phyloP scores from a whole-genome alignment of 257 asterid genomes.

The Agastache rugosa region DNA sequence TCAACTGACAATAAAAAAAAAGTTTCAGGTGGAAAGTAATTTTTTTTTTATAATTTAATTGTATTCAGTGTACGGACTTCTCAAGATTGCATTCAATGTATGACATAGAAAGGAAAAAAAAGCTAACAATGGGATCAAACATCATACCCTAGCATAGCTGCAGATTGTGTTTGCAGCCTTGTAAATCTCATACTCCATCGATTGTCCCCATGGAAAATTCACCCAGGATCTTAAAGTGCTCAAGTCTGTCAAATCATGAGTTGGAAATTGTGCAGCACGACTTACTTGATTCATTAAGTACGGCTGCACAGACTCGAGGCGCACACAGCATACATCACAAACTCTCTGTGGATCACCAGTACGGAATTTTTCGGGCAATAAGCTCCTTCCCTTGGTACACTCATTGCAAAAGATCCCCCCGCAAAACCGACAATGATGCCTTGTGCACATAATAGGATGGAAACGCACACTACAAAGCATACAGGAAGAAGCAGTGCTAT shows the following conservation, averaged over 20 bases:
- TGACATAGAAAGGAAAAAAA: background rate
- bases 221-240: constrained; percentile 99
- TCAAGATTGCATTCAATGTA: background rate
- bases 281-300: constrained; percentile 86
- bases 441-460: constrained; percentile 95
- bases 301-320: constrained; percentile 88
- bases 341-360: constrained; percentile 79
- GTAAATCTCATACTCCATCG: constrained; percentile 96
- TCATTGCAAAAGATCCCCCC: constrained; percentile 96
- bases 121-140: background rate
- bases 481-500: constrained; percentile 87
- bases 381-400: constrained; percentile 88
- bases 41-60: background rate
- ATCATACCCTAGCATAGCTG: constrained; percentile 70
- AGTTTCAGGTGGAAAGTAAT: too few species aligned
- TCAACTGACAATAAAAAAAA: background rate
- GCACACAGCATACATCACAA: constrained; percentile 96
- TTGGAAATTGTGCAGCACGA: constrained; percentile 91
- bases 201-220: constrained; percentile 98
- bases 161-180: constrained; percentile 90
- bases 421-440: constrained; percentile 97
- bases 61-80: background rate
- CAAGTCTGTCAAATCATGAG: constrained; percentile 89
- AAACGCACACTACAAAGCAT: constrained; percentile 90
- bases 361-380: constrained; percentile 84